phyloP scores from a whole-genome alignment of 129 eudicot genomes.

The Flaveria ramosissima region DNA sequence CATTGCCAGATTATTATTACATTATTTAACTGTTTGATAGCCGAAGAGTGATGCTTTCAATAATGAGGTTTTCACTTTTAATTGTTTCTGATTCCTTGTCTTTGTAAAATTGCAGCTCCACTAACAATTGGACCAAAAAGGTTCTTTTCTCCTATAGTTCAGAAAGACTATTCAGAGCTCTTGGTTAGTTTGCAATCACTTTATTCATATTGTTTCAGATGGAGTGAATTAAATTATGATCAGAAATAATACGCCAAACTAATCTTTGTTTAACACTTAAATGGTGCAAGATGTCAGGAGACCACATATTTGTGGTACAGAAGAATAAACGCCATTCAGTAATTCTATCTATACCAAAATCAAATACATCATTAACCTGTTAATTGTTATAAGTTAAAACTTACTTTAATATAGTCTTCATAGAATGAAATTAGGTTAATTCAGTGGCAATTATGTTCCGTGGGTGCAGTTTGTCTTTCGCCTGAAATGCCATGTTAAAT shows the following conservation, averaged over 20 bases:
- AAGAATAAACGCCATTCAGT: background rate
- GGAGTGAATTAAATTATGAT: no score
- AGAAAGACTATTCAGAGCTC: background rate
- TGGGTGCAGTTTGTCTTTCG: background rate
- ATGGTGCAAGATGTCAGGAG: background rate
- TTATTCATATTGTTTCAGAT: background rate
- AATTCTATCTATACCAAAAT: background rate
- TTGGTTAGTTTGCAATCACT: background rate
- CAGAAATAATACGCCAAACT: background rate
- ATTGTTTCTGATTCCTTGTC: background rate
- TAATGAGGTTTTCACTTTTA: background rate
- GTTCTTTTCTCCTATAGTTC: background rate
- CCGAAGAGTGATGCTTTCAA: background rate
- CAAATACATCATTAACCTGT: background rate
- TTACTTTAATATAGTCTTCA: background rate
- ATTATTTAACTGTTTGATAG: background rate
- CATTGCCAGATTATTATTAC: background rate
- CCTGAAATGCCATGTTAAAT: background rate
- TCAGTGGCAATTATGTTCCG: background rate
- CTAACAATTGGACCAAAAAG: background rate
- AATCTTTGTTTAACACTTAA: background rate
- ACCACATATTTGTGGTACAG: background rate
- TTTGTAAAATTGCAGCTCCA: background rate
- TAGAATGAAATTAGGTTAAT: background rate
- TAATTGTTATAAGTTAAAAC: background rate